Evolutionary conservation across 176 grass and related monocot species (phyloP), one percentile per base, ranked within the genome.

Genomic region (Microstegium vimineum): DNA sequence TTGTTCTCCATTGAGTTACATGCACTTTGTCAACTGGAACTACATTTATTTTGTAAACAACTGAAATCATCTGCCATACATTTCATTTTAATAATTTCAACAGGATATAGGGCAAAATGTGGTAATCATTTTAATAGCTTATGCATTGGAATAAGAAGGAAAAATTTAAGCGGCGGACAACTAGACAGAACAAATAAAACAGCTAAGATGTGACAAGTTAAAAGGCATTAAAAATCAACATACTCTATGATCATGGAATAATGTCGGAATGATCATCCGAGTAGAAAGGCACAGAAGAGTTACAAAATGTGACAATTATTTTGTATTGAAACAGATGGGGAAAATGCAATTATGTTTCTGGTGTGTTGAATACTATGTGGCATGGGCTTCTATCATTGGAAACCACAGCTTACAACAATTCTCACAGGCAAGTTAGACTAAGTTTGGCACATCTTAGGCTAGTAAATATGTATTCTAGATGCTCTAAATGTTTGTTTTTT

Each of bases 41-140:
- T 81, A 35, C 2, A 18, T 67, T 81, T 57, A 83, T 72, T 83
- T 78, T 72, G 25, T 27, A 34, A 25, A 63, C 61, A 18, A 71
- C 12, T 41, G 73, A 82, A 70, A 36, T 17, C 62, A 65, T 73
- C 20, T 27, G 7, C 38, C 79, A 31, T 3, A 22, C 62, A 82
- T 51, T 30, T 17, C n/a, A 63, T 83, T 75, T 42, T 31, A 38
- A 81, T 62, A 82, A 69, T 31, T 81, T 40, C 17, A 62, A 69
- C 43, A 28, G 40, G 20, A 52, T 31, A 12, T n/a, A 35, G 17
- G 3, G 27, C 51, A 47, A 59, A 65, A 72, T 10, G 69, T 27
- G 54, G 36, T 69, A 69, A 61, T 67, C 54, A 28, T 8, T 57
- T 57, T 57, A 57, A 56, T 56, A 56, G 47, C 28, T 71, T 62